These are phyloP conservation scores for Saccharomyces uvarum DNA, from an alignment of 1,139 yeast species.

Conservation along the genomic window DNA sequence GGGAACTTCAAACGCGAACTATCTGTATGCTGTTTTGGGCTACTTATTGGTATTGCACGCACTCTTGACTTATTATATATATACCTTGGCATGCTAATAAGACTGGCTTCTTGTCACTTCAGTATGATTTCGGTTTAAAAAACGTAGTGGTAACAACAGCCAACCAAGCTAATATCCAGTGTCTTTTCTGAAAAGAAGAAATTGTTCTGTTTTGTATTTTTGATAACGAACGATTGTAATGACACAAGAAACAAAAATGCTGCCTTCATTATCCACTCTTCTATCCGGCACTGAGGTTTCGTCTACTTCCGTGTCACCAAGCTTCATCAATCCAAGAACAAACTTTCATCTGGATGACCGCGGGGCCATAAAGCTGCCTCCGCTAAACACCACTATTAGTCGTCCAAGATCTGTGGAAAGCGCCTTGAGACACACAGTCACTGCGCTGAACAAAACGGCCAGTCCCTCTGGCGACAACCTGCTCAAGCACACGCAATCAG, in stretches of 20 bases:
- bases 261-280: constrained; percentile 12
- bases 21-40: constrained; percentile 1
- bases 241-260: constrained; percentile 1
- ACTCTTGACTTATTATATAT: neutral
- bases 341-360: constrained; percentile 12
- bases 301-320: constrained; percentile 11
- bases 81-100: neutral
- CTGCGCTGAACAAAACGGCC: neutral
- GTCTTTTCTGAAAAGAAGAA: neutral
- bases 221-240: neutral
- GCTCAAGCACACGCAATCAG: neutral
- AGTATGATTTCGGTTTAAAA: neutral
- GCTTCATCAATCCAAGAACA: constrained; percentile 7
- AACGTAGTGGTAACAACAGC: neutral
- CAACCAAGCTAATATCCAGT: neutral
- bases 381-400: constrained; percentile 3
- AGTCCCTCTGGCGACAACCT: neutral
- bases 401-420: constrained; percentile 25
- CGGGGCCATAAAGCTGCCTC: constrained; percentile 6
- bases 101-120: neutral
- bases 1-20: neutral
- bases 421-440: constrained; percentile 20
- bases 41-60: neutral
- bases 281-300: constrained; percentile 7
- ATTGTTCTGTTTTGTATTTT: neutral